Base-by-base conservation (phyloP, 108 stramenopile species). In the Aurantiochytrium sp. region DNA sequence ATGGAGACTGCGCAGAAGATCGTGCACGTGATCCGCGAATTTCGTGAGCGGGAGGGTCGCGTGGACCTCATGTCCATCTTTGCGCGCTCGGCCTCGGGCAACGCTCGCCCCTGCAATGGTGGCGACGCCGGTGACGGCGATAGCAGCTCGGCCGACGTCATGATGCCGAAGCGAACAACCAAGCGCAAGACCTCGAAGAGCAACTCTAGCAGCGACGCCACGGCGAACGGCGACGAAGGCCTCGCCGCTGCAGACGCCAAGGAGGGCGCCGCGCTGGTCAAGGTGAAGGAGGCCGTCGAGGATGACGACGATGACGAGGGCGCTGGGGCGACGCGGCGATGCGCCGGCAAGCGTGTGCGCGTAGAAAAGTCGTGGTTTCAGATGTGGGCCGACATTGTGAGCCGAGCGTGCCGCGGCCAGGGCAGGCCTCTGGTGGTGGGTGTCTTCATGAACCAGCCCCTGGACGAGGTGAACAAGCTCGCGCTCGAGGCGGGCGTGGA, bases 361-460 rank as follows among this genome's bases (percentile, higher is more conserved):
- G 45, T 24, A 12, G 86, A 34, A 37, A 24, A 34, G 34, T 37
- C 59, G 1, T 65, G 55, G 37, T 34, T 37, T 3, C 42, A 32
- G 41, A 6, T 32, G 3, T 87, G 87, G 87, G 36, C 8, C 32
- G 37, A 39, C 31, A 31, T 48, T 27, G 4, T 87, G 0, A 27
- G 6, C 36, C 24, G 27, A 3, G 87, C 87, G 4, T 31, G 31
- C 4, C 42, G 45, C 45, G 59, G 92, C 1, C 89, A 94, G 6
- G 91, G 90, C 55, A 89, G 95, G 36, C 97, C 96, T 3, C 69
- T 97, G 37, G 95, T 97, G 4, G 96, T 98, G 68, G 99, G 99
- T 19, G 98, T 99, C 30, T 98, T 98, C 91, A 97, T 97, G 87
- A 96, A 98, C 92, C 97, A 97, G 91, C 73, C 94, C 3, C 39